Percentiles rank a stretch among this genome's conserved stretches.
phyloP scores from a whole-genome alignment of 306 rosid genomes.

The Acacia melanoxylon region DNA sequence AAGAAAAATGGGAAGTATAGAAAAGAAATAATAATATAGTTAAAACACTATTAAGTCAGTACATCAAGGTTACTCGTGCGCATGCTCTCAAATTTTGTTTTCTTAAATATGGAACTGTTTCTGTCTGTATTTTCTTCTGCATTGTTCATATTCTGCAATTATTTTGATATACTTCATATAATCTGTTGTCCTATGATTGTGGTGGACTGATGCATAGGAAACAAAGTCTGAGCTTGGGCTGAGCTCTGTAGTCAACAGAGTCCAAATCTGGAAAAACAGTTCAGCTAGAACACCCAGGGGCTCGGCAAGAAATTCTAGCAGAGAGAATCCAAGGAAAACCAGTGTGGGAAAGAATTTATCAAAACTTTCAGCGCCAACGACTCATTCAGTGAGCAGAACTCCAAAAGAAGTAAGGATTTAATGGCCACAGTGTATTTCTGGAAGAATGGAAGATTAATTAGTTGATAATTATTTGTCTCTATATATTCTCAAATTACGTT shows the following conservation, averaged over 20 bases:
- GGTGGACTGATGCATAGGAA: constrained; percentile 43
- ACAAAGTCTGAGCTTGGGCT: constrained; percentile 34
- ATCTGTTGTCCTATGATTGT: constrained; percentile 16
- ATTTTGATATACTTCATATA: neutral
- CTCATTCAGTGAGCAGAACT: constrained; percentile 27
- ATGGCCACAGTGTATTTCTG: neutral
- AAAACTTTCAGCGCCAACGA: constrained; percentile 33
- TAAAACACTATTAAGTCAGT: neutral
- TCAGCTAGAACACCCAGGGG: constrained; percentile 31
- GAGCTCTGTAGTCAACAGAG: constrained; percentile 27
- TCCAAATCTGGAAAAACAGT: constrained; percentile 35
- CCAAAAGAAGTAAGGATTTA: constrained; percentile 53
- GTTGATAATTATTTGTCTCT: neutral
- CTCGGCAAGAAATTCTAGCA: constrained; percentile 27
- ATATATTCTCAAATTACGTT: neutral
- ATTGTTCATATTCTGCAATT: constrained; percentile 12
- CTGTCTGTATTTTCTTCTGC: constrained; percentile 17
- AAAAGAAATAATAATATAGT: neutral
- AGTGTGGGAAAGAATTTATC: constrained; percentile 33
- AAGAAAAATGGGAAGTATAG: neutral
- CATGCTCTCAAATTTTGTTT: neutral
- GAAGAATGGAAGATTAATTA: constrained; percentile 3
- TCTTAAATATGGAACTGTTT: neutral
- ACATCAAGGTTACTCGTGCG: neutral
- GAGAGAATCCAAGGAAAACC: constrained; percentile 41